These are phyloP conservation scores for Penicillium rolfsii DNA, from an alignment of 2,329 filamentous ascomycete species.

Conservation along the genomic window DNA sequence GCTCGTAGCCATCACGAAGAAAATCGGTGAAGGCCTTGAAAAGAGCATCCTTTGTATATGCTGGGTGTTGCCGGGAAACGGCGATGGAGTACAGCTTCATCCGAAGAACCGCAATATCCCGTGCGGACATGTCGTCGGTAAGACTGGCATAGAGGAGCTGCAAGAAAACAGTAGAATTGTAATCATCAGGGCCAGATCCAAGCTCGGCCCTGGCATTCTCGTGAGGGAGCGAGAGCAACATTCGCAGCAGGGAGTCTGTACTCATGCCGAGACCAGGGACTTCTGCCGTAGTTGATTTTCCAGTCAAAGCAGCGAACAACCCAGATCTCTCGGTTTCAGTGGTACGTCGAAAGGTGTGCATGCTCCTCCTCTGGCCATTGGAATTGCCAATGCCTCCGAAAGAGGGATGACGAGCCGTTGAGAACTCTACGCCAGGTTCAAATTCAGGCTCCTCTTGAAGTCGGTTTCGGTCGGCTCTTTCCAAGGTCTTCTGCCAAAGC, in stretches of 20 bases:
- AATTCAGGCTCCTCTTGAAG: conserved; percentile 35
- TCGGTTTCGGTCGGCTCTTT: conserved; percentile 44
- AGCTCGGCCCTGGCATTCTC: conserved; percentile 40
- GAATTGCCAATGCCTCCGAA: conserved; percentile 26
- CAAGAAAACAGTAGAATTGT: conserved; percentile 48
- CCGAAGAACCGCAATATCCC: conserved; percentile 36
- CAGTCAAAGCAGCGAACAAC: conserved; percentile 4
- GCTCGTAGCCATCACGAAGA: conserved; percentile 37
- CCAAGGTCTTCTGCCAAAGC: conserved; percentile 60
- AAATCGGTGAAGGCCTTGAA: conserved; percentile 41
- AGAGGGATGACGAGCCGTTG: conserved; percentile 24
- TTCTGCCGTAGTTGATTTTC: conserved; percentile 1
- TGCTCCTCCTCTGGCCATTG: conserved; percentile 34
- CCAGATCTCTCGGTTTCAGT: conserved; percentile 5
- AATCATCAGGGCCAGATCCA: conserved; percentile 43
- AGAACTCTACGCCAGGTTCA: conserved; percentile 24
- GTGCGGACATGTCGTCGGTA: conserved; percentile 33
- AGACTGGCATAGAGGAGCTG: conserved; percentile 42
- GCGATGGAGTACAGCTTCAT: conserved; percentile 46
- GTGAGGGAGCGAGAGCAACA: conserved; percentile 36
- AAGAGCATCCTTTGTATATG: conserved; percentile 42
- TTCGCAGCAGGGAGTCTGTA: conserved; percentile 30
- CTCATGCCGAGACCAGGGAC: conserved; percentile 17
- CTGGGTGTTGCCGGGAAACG: conserved; percentile 42
- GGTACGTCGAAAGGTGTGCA: conserved; percentile 29